Base-by-base conservation (phyloP, 352 stramenopile genomes). In the Pythium rhizo-oryzae region DNA sequence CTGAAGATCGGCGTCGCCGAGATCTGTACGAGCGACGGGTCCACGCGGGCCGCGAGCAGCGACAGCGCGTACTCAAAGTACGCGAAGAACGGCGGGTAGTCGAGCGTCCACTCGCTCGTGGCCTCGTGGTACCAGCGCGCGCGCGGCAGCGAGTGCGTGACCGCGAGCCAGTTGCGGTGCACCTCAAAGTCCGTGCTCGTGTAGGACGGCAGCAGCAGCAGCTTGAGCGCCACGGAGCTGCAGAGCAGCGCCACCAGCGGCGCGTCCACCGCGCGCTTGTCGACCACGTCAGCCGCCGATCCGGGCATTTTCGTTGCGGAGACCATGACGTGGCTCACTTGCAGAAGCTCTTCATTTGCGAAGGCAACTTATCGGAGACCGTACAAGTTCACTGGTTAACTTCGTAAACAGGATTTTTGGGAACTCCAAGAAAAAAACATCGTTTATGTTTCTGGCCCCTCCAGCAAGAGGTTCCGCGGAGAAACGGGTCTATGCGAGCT, bases 1-100 rank as follows among this genome's bases (percentile, higher is more conserved):
- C 75, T 91, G 25, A 88, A 79, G 2, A 97, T 68, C 24, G 87
- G 82, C 59, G 78, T 76, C 43, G 72, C 58, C 44, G 80, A 89
- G 65, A 97, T 76, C 1, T 43, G 24, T 4, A 98, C 66, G 73
- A 97, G 91, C 12, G 69, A 65, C 0, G 76, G 65, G 62, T 96
- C 89, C 25, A 96, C 67, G 8, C 52, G 43, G 2, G 65, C 61
- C 0, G 85, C 91, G 7, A 89, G 52, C n/a, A 84, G 69, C n/a
- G 85, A 83, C 28, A 99, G 79, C 9, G 79, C 47, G 41, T 90
- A 97, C 79, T 99, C 96, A 70, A 99, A 99, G 66, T 90, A 98
- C 11, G 94, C 97, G 84, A 99, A 99, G 49, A 97, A 87, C 18
- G 98, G 98, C 56, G 98, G 98, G 78, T 99, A 99, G 82, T 99